Base-by-base conservation (phyloP, 352 stramenopile species). In the Phytophthora syringae region DNA sequence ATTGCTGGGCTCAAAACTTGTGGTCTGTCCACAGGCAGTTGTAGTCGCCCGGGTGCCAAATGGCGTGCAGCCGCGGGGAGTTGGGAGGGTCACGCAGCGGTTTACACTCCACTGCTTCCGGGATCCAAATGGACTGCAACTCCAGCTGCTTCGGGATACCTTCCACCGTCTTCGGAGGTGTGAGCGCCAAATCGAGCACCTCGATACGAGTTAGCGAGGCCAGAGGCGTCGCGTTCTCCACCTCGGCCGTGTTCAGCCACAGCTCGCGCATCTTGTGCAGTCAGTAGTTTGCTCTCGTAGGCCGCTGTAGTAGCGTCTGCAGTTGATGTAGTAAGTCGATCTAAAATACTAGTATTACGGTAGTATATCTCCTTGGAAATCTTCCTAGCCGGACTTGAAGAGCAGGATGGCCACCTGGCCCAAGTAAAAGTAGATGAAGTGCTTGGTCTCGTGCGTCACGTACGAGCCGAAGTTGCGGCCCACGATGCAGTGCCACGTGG, bases 351-450 rank as follows among this genome's bases (percentile, higher is more conserved):
- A n/a, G n/a, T n/a, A n/a, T n/a, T n/a, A n/a, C n/a, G n/a, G n/a
- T 70, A 68, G 34, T 76, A 60, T 66, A 67, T 64, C 39, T 64
- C 34, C 37, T 15, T 16, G 51, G 27, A 22, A 57, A 22, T 6
- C 47, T 39, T 45, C 27, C 28, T 81, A 92, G 10, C 86, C 86
- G 24, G 83, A 98, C 92, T 97, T 99, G 76, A 97, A 98, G 52
- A 98, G 79, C 56, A 96, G 89, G 58, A 98, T 93, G 28, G 90
- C 94, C 51, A 96, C 90, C 64, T 98, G 94, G 15, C 93, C 93
- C 54, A 98, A 76, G 88, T 98, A 98, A 64, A 98, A 98, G 84
- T 98, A 98, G 73, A 98, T 97, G 69, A 98, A 98, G 73, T 97
- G 94, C 62, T 90, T 95, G 58, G 90, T 94, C 77, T 98, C 92